These are phyloP conservation scores for Fistulinella staudtii DNA, from an alignment of 1,284 basidiomycete species.

Conservation along the genomic window DNA sequence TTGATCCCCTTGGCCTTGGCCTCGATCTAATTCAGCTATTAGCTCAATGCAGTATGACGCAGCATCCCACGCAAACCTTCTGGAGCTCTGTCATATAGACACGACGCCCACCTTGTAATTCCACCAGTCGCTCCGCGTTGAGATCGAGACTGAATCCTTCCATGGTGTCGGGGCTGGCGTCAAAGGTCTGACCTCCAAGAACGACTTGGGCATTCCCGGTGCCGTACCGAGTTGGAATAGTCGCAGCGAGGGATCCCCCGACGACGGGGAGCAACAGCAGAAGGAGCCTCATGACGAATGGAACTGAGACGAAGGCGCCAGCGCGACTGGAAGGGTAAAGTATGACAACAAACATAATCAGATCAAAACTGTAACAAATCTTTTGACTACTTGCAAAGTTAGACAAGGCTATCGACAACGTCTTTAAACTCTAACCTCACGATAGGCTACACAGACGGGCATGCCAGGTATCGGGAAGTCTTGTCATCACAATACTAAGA, in stretches of 20 bases:
- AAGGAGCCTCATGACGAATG: slow-evolving; percentile 15
- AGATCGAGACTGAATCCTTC: slow-evolving; percentile 60
- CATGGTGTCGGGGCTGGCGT: slow-evolving; percentile 15
- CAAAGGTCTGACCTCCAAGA: slow-evolving; percentile 26
- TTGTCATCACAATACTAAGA: too few species aligned
- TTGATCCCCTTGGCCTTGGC: slow-evolving; percentile 70
- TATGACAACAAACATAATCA: slow-evolving; percentile 4
- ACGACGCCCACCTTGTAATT: slow-evolving; percentile 64
- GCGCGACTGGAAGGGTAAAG: neutral
- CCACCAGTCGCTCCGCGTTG: slow-evolving; percentile 67
- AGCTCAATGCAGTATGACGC: neutral
- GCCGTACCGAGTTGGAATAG: slow-evolving; percentile 10
- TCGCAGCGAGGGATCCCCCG: slow-evolving; percentile 19
- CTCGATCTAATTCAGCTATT: slow-evolving; percentile 46
- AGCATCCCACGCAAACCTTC: slow-evolving; percentile 65
- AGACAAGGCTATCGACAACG: too few species aligned
- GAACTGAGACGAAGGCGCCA: neutral
- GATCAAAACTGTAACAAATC: too few species aligned
- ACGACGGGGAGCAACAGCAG: slow-evolving; percentile 21
- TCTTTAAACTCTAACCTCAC: too few species aligned
- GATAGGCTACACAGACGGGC: too few species aligned
- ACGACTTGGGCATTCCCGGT: slow-evolving; percentile 15
- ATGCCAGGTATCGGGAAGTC: too few species aligned
- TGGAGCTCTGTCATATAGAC: slow-evolving; percentile 81
- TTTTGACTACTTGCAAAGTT: too few species aligned